A percentile compares a stretch with the other conserved stretches of the same genome.
These are phyloP conservation scores for Trematosphaeria pertusa DNA, from an alignment of 2,329 filamentous ascomycete species.

Conservation along the genomic window DNA sequence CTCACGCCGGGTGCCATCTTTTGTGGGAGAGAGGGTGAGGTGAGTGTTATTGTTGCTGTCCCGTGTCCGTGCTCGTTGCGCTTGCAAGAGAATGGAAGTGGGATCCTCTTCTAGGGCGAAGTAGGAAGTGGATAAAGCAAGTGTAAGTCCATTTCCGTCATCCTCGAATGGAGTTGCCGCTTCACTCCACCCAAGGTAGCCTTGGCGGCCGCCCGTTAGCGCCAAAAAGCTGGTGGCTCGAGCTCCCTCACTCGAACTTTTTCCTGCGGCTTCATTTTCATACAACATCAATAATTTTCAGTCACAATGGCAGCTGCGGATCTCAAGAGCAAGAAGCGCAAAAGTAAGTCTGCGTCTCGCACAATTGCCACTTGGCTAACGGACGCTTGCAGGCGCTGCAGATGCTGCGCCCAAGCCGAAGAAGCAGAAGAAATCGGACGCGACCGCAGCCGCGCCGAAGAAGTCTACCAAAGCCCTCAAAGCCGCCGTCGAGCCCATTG, in stretches of 20 bases:
- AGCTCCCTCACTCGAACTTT: slow-evolving; percentile 39
- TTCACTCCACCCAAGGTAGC: slow-evolving; percentile 3
- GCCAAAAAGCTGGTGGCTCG: slow-evolving; percentile 29
- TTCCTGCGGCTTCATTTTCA: slow-evolving; percentile 28
- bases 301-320: slow-evolving; percentile 60
- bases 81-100: no score
- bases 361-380: slow-evolving; percentile 17
- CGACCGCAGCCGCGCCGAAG: slow-evolving; percentile 26
- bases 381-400: slow-evolving; percentile 34
- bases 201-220: slow-evolving; percentile 20
- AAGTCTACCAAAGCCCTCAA: slow-evolving; percentile 31
- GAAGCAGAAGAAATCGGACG: slow-evolving; percentile 47
- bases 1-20: slow-evolving; percentile 33
- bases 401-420: slow-evolving; percentile 46
- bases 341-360: slow-evolving; percentile 47
- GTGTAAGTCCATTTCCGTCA: no score
- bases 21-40: no score
- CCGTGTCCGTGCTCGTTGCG: no score
- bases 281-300: slow-evolving; percentile 17
- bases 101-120: no score
- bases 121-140: no score
- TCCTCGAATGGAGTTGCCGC: no score
- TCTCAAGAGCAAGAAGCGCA: slow-evolving; percentile 63
- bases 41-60: no score
- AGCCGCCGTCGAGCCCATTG: slow-evolving; percentile 25